Base-by-base conservation (phyloP, 805 yeast species). In the Metschnikowia peoriensis region DNA sequence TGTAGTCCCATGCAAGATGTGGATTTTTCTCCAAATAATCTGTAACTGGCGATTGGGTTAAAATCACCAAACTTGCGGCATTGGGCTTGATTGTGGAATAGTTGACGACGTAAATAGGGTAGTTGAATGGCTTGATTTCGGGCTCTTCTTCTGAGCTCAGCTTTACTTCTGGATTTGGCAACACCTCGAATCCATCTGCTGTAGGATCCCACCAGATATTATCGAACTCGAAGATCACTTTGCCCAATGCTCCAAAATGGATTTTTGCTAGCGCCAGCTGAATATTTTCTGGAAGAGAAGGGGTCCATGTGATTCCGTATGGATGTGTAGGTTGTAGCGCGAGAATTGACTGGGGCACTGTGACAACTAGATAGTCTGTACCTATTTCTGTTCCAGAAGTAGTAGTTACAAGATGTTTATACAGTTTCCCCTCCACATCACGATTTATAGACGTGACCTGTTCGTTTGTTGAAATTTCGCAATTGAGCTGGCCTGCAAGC, bases 261-360 rank as follows among this genome's bases (percentile, higher is more conserved):
- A 85, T 75, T 10, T 72, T 68, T 1, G 68, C 59, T 12, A 88
- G 69, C 0, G 86, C 70, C 1, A 69, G 68, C 9, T 55, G 52
- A 12, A 86, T 71, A 1, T 60, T 52, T 6, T 28, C n/a, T 0
- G 89, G 88, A 12, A 88, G 66, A 6, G 70, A 66, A 0, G 91
- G 90, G 0, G 53, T 59, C 76, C 89, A 87, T 37, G 46, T 65
- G 29, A 86, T 80, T 15, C 77, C 77, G 6, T 85, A 84, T 10
- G 66, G 64, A n/a, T 62, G 55, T 7, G 52, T 43, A 2, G 62
- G 54, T 0, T 70, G 66, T 4, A 81, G 60, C 51, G 79, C 80
- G 38, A 90, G 69, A 4, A 87, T 77, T 37, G 92, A 86, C 55
- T 86, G 86, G 0, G 97, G 97, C 6, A 88, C 82, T 0, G 96